Conservation (phyloP, 805 yeast species). For the Candida andamanensis region DNA sequence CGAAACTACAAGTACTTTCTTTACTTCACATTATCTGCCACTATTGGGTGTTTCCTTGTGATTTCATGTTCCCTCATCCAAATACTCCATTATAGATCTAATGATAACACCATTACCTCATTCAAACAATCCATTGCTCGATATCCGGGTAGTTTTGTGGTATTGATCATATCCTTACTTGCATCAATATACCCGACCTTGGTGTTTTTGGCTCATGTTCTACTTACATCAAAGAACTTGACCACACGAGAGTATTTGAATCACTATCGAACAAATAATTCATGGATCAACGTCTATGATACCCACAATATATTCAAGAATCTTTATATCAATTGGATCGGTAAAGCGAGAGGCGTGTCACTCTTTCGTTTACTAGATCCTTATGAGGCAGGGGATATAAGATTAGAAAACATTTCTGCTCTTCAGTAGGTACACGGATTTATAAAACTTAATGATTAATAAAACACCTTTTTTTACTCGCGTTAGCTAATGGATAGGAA, state of each 20-base stretch:
- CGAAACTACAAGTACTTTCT: constrained; percentile 33
- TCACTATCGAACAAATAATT: constrained; percentile 28
- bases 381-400: constrained; percentile 19
- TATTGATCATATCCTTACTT: constrained; percentile 46
- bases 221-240: constrained; percentile 50
- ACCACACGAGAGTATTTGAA: constrained; percentile 72
- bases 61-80: constrained; percentile 17
- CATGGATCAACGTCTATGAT: constrained; percentile 27
- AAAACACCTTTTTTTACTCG: no score
- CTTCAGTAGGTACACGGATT: no score
- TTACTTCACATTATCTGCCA: constrained; percentile 25
- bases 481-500: no score
- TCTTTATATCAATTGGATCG: constrained; percentile 34
- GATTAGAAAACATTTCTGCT: constrained; percentile 22
- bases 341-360: constrained; percentile 23
- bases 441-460: no score
- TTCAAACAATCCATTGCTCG: constrained; percentile 15
- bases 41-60: constrained; percentile 16
- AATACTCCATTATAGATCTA: constrained; percentile 17
- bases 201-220: constrained; percentile 50
- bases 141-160: constrained; percentile 40
- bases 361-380: constrained; percentile 14
- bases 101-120: constrained; percentile 23
- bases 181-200: constrained; percentile 51
- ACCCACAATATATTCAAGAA: constrained; percentile 20